Conservation (phyloP, 2,329 filamentous ascomycete genomes). For the Neophaeococcomyces aloes region DNA sequence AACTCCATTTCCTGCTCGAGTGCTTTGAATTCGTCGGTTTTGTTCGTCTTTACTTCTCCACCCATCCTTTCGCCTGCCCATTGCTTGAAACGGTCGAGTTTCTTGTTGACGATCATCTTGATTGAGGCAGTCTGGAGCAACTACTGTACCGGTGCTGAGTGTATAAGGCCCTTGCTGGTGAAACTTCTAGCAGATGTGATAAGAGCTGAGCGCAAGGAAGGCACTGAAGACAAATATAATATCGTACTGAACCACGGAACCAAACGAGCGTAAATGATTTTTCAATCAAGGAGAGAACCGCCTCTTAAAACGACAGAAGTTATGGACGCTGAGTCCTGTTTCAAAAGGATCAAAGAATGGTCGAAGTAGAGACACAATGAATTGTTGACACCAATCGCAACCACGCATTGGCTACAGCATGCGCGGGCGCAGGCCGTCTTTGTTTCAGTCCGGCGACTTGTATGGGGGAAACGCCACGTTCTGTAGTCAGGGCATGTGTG, state of each 20-base stretch:
- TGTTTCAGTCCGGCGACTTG: too few species aligned
- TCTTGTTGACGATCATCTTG: slow-evolving; percentile 63
- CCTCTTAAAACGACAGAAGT: neutral
- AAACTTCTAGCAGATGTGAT: too few species aligned
- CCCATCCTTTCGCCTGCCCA: slow-evolving; percentile 98
- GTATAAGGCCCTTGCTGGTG: too few species aligned
- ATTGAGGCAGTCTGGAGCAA: too few species aligned
- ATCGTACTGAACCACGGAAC: neutral
- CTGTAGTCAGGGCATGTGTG: neutral
- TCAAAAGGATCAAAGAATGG: neutral
- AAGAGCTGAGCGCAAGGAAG: too few species aligned
- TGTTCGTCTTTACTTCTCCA: slow-evolving; percentile 71
- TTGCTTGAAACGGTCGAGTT: slow-evolving; percentile 91
- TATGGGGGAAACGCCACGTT: too few species aligned
- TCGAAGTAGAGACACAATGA: neutral
- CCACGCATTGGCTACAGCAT: neutral
- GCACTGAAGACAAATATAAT: too few species aligned
- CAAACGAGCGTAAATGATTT: neutral
- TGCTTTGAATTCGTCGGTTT: slow-evolving; percentile 82
- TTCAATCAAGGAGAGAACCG: neutral
- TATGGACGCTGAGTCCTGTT: neutral
- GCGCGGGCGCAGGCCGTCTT: neutral
- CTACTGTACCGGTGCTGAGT: too few species aligned
- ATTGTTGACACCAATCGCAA: neutral
- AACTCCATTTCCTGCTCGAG: slow-evolving; percentile 84